Conservation (phyloP, 2,329 filamentous ascomycete genomes). For the Fusarium sp. region DNA sequence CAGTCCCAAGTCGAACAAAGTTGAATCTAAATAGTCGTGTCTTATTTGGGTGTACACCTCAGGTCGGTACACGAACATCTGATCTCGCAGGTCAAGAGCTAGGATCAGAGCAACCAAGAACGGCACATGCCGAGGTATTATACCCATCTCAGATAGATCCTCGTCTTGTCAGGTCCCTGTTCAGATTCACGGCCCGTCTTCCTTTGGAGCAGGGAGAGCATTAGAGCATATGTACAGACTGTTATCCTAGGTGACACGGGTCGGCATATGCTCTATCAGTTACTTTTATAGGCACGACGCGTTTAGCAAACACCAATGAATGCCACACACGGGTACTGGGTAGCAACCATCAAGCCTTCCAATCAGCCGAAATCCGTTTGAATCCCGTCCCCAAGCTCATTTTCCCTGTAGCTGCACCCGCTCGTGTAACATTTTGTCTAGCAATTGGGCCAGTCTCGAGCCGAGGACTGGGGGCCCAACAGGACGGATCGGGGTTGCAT, state of each 20-base stretch:
- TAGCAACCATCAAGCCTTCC: slow-evolving; percentile 11
- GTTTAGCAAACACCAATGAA: slow-evolving; percentile 2
- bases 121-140: slow-evolving; percentile 11
- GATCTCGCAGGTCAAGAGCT: neutral
- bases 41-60: neutral
- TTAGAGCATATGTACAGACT: neutral
- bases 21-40: neutral
- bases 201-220: neutral
- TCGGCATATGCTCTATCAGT: slow-evolving; percentile 1
- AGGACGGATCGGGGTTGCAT: neutral
- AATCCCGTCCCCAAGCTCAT: slow-evolving; percentile 7
- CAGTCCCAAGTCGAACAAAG: neutral
- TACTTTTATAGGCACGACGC: neutral
- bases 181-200: slow-evolving; percentile 15
- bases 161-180: neutral
- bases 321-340: slow-evolving; percentile 13
- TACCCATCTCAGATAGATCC: slow-evolving; percentile 1
- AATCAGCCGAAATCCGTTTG: slow-evolving; percentile 4
- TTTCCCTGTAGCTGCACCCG: neutral
- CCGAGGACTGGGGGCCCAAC: neutral
- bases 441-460: neutral
- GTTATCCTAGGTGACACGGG: slow-evolving; percentile 7
- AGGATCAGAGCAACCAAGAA: neutral
- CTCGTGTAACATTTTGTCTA: slow-evolving; percentile 24
- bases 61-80: neutral